Evolutionary conservation across 345 rosid genomes (phyloP).

Genomic region (Sapria himalayana): DNA sequence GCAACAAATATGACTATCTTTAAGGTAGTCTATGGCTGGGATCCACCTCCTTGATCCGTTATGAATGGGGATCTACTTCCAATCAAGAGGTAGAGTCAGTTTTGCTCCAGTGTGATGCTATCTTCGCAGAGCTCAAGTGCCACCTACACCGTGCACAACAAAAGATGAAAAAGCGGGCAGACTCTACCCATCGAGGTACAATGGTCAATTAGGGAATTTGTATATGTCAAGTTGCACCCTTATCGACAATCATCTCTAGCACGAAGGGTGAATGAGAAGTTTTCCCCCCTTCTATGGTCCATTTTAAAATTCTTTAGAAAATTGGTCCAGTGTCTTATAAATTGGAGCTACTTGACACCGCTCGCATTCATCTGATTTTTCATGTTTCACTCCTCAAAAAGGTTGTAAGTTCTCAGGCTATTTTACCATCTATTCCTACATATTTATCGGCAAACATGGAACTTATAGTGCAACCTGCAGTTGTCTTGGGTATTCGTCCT

Average conservation of each 20-base stretch:
- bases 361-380: not conserved
- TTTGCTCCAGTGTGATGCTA: not conserved
- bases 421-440: no score
- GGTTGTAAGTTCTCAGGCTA: no score
- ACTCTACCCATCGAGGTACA: not conserved
- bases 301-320: not conserved
- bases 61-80: not conserved
- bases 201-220: not conserved
- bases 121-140: not conserved
- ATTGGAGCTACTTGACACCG: not conserved
- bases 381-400: no score
- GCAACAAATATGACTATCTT: not conserved
- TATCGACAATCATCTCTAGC: no score
- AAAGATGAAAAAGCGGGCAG: not conserved
- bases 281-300: not conserved
- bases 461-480: no score
- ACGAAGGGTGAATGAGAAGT: not conserved
- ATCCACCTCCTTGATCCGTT: not conserved
- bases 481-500: no score
- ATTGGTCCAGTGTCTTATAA: not conserved
- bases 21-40: not conserved
- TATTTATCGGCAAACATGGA: no score
- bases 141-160: not conserved
- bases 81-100: not conserved
- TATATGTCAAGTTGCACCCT: not conserved